Percentiles rank a stretch among this genome's conserved stretches.
Conservation (phyloP, 108 stramenopile genomes). For the Mediolabrus comicus region DNA sequence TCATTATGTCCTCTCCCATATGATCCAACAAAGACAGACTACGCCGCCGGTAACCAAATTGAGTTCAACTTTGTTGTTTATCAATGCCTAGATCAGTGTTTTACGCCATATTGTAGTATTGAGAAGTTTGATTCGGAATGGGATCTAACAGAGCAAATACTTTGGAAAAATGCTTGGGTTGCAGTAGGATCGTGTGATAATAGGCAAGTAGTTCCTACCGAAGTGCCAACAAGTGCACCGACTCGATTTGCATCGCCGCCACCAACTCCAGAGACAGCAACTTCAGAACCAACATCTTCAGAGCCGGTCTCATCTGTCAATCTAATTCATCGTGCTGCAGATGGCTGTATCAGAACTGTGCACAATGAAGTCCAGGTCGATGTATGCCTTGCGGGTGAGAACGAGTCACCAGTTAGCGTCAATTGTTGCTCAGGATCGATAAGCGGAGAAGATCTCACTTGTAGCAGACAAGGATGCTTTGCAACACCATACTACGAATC, state of each 20-base stretch:
- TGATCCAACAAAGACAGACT: neutral
- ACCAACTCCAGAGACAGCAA: no score
- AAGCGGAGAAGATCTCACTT: neutral
- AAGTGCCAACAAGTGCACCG: neutral
- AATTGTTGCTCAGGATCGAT: neutral
- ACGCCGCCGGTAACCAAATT: neutral
- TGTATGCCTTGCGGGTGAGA: neutral
- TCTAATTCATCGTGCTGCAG: neutral
- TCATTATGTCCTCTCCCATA: neutral
- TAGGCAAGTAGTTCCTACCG: neutral
- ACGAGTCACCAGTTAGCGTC: neutral
- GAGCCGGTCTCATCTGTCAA: no score
- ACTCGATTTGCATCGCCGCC: neutral
- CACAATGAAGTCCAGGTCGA: neutral
- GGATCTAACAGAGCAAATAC: neutral
- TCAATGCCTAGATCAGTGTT: neutral
- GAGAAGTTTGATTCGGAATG: neutral
- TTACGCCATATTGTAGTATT: neutral
- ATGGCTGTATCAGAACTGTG: neutral
- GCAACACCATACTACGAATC: neutral
- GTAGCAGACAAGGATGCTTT: neutral
- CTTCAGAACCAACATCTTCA: neutral
- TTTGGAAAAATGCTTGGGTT: neutral
- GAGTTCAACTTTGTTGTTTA: neutral
- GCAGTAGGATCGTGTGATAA: neutral